Conservation (phyloP, 2,329 filamentous ascomycete species). For the Sordariomycetes sp. region DNA sequence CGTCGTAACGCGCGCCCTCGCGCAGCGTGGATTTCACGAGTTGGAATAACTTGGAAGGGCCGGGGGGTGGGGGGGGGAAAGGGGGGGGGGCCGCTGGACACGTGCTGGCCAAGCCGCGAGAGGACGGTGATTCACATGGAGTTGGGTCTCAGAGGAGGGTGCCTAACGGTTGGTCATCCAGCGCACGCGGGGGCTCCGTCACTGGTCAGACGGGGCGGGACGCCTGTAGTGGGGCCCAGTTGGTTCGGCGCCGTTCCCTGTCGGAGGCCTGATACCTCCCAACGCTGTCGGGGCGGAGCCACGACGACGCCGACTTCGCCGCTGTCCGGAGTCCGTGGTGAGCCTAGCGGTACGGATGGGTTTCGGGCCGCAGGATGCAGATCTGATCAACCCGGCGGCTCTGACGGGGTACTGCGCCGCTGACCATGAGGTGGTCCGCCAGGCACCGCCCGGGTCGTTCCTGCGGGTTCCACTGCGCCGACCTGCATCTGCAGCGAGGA, state of each 20-base stretch:
- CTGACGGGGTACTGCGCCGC: too few species aligned
- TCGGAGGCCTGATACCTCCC: neutral
- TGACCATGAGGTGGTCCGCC: too few species aligned
- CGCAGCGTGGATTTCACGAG: neutral
- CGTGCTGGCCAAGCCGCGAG: conserved; percentile 1
- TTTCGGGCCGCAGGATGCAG: too few species aligned
- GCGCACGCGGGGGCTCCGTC: neutral
- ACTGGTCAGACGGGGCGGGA: neutral
- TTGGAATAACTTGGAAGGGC: neutral
- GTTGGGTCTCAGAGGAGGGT: neutral
- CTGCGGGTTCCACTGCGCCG: too few species aligned
- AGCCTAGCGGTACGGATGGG: too few species aligned
- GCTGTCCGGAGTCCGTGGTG: too few species aligned
- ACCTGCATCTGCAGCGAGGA: too few species aligned
- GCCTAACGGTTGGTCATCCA: neutral
- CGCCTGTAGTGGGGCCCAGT: neutral
- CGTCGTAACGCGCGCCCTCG: neutral
- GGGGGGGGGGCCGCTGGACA: too few species aligned
- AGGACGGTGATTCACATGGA: neutral
- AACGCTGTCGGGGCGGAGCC: neutral
- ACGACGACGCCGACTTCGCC: neutral
- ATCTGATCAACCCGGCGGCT: too few species aligned
- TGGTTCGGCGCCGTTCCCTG: neutral
- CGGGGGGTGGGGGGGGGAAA: too few species aligned
- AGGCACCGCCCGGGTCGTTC: too few species aligned